phyloP scores from a whole-genome alignment of 1,284 basidiomycete genomes.

The Ustanciosporium gigantosporum region DNA sequence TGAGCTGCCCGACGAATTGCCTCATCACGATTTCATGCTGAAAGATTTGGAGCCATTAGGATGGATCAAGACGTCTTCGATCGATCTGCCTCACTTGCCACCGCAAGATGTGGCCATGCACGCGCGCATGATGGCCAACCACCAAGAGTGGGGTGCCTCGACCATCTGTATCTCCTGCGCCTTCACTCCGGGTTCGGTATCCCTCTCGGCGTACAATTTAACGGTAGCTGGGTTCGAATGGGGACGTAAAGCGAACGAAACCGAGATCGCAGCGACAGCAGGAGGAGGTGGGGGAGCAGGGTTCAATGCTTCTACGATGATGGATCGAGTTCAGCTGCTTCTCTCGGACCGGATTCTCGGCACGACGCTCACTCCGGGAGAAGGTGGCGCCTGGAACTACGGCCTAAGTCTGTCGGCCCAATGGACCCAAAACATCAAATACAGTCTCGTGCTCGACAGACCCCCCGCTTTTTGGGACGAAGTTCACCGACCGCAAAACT shows the following conservation, averaged over 20 bases:
- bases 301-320: constrained; percentile 86
- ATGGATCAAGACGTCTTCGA: constrained; percentile 93
- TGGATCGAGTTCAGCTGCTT: constrained; percentile 90
- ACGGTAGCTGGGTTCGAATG: constrained; percentile 94
- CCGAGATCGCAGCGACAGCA: constrained; percentile 68
- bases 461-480: constrained; percentile 95
- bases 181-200: constrained; percentile 97
- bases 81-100: constrained; percentile 68
- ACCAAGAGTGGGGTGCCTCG: constrained; percentile 90
- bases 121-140: constrained; percentile 92
- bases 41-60: constrained; percentile 93
- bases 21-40: constrained; percentile 88
- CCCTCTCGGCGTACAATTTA: constrained; percentile 86
- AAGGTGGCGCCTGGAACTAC: constrained; percentile 55
- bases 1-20: constrained; percentile 81
- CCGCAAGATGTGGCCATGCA: constrained; percentile 94
- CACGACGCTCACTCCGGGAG: constrained; percentile 53
- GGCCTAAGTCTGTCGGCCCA: constrained; percentile 73
- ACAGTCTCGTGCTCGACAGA: constrained; percentile 84
- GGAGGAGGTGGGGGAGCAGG: constrained; percentile 71
- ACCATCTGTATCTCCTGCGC: constrained; percentile 92
- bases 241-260: constrained; percentile 85
- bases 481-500: constrained; percentile 74
- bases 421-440: constrained; percentile 83
- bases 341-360: constrained; percentile 74